Conservation (phyloP, 1,284 basidiomycete species). For the Amylostereum areolatum region DNA sequence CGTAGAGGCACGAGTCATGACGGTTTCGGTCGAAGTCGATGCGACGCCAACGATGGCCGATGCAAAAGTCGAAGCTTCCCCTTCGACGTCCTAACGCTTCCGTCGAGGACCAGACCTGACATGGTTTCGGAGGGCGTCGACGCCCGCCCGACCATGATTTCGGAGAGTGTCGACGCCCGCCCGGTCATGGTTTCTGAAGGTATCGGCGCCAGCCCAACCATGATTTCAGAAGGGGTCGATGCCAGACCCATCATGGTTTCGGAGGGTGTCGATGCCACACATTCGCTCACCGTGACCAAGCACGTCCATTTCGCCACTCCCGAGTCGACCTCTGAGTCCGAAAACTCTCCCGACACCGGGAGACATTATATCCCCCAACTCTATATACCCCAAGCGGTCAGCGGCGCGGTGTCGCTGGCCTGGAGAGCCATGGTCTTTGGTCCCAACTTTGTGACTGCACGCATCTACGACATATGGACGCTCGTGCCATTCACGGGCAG, state of each 20-base stretch:
- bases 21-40: background rate
- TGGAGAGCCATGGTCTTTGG: constrained; percentile 16
- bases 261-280: constrained; percentile 11
- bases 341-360: too few species aligned
- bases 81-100: background rate
- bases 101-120: too few species aligned
- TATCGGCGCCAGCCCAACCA: too few species aligned
- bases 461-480: constrained; percentile 15
- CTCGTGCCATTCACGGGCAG: constrained; percentile 9
- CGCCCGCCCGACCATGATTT: too few species aligned
- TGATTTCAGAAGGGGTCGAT: constrained; percentile 9
- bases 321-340: background rate
- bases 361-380: background rate
- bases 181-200: too few species aligned
- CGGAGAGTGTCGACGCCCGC: too few species aligned
- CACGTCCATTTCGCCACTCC: constrained; percentile 3
- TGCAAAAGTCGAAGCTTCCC: constrained; percentile 16
- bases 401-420: constrained; percentile 12
- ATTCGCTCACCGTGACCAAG: constrained; percentile 5
- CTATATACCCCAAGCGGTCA: constrained; percentile 12
- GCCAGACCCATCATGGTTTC: background rate
- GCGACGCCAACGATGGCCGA: constrained; percentile 12
- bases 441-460: constrained; percentile 15
- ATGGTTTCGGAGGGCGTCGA: too few species aligned
- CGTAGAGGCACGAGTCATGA: background rate